Conservation (phyloP, 495 filamentous ascomycete genomes). For the Melanomma pulvis-pyrius region DNA sequence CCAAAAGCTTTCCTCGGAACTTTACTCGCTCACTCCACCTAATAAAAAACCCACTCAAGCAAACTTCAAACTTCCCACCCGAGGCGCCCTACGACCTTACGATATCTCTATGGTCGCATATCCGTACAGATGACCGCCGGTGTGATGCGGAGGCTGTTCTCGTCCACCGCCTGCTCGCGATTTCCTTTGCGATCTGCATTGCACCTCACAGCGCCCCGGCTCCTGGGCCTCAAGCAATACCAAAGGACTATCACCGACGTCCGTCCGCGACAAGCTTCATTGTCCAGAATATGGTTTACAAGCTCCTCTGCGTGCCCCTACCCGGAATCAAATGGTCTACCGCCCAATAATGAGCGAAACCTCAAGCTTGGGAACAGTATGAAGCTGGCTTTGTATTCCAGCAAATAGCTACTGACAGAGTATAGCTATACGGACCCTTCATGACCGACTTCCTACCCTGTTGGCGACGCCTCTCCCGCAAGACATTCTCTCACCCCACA, state of each 20-base stretch:
- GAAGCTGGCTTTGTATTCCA: background rate
- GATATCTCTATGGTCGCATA: conserved; percentile 31
- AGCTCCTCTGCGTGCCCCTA: conserved; percentile 26
- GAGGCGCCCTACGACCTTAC: background rate
- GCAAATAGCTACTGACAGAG: conserved; percentile 16
- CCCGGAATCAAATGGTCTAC: conserved; percentile 39
- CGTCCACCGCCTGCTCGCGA: conserved; percentile 38
- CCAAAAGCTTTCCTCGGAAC: background rate
- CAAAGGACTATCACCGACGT: conserved; percentile 40
- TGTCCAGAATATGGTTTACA: conserved; percentile 44
- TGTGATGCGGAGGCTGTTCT: conserved; percentile 44
- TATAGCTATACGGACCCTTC: conserved; percentile 80
- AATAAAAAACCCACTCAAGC: no score
- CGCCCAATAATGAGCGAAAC: conserved; percentile 73
- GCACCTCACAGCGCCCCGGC: conserved; percentile 9
- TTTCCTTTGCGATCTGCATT: conserved; percentile 8
- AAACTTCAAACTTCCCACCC: background rate
- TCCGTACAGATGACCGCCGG: conserved; percentile 40
- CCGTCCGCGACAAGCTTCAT: conserved; percentile 25
- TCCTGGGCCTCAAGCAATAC: conserved; percentile 25
- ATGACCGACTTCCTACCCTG: conserved; percentile 82
- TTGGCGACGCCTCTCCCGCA: conserved; percentile 81
- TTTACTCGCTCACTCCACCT: background rate
- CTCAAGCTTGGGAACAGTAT: conserved; percentile 88
- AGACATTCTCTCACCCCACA: conserved; percentile 83